phyloP scores from a whole-genome alignment of 179 eudicot genomes.

The Nepenthes alata region DNA sequence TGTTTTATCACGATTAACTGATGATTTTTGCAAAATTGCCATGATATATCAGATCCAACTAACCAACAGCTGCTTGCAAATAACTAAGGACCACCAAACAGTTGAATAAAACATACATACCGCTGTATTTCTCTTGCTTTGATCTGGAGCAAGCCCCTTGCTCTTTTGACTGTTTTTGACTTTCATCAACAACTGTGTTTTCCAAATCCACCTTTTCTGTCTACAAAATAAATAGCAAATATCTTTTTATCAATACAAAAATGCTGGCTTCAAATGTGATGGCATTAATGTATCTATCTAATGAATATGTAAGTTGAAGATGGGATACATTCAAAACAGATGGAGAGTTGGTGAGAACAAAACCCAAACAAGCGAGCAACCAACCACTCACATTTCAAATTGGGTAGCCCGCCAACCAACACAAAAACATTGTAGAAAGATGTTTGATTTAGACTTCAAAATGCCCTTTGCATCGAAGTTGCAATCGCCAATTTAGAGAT shows the following conservation, averaged over 20 bases:
- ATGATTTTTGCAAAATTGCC: too few species aligned
- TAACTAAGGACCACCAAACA: not conserved
- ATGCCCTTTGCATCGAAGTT: too few species aligned
- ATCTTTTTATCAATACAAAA: not conserved
- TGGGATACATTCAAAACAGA: not conserved
- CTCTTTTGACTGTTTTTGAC: constrained; percentile 72
- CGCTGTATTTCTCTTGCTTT: constrained; percentile 65
- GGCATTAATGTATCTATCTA: too few species aligned
- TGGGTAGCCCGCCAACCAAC: too few species aligned
- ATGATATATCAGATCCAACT: too few species aligned
- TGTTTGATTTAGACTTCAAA: too few species aligned
- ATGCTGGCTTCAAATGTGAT: too few species aligned
- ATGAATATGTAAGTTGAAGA: not conserved
- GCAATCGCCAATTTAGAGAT: too few species aligned
- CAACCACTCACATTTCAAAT: not conserved
- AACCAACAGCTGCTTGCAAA: not conserved
- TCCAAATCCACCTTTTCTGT: constrained; percentile 96
- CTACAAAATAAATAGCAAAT: constrained; percentile 27
- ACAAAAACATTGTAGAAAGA: too few species aligned
- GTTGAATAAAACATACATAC: constrained; percentile 22
- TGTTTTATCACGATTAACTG: too few species aligned
- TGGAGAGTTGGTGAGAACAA: constrained; percentile 4
- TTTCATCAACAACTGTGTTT: constrained; percentile 94
- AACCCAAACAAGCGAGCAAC: not conserved
- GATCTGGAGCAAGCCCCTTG: constrained; percentile 35